Evolutionary conservation across 352 stramenopile genomes (phyloP), one percentile per base, ranked within the genome.

Genomic region (Saprolegnia diclina): DNA sequence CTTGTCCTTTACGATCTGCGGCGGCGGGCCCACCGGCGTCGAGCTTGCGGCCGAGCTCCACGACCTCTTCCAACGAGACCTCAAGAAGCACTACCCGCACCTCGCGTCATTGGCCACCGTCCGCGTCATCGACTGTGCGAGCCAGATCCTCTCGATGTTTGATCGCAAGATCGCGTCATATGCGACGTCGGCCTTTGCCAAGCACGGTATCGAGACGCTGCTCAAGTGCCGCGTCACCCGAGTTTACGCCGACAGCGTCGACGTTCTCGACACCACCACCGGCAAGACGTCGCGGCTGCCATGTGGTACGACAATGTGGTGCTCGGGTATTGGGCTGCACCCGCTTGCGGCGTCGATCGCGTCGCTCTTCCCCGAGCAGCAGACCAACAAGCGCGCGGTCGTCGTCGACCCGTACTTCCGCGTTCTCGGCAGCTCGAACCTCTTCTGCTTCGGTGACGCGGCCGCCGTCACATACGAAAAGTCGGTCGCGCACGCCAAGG

Each of bases 141-240:
- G 16, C n/a, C 46, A 70, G 9, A 62, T 70, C 22, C 32, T 70
- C 16, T 62, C 48, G 14, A 65, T 70, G 64, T 70, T 70, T 56
- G 59, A 66, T 29, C 59, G 59, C 18, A 44, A 45, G n/a, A 66
- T 66, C 19, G 59, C 59, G 6, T 19, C 32, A 11, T 45, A 66
- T 32, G 59, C 59, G 21, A 66, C 59, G n/a, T 22, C 59, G 24
- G 59, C 59, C n/a, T 66, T 66, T 66, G 32, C 59, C 10, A 66
- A 44, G 16, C 29, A 66, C 21, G 59, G 59, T 7, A 66, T 66
- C 40, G 45, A 42, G 10, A 66, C 59, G 5, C 21, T 6, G 40
- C 59, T 66, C 35, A 56, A 66, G 19, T 53, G 24, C 24, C 59
- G 59, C 22, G 59, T 56, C 45, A 22, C 40, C 22, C 21, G 42